phyloP scores from a whole-genome alignment of 129 eudicot genomes.

The Artemisia argyi region DNA sequence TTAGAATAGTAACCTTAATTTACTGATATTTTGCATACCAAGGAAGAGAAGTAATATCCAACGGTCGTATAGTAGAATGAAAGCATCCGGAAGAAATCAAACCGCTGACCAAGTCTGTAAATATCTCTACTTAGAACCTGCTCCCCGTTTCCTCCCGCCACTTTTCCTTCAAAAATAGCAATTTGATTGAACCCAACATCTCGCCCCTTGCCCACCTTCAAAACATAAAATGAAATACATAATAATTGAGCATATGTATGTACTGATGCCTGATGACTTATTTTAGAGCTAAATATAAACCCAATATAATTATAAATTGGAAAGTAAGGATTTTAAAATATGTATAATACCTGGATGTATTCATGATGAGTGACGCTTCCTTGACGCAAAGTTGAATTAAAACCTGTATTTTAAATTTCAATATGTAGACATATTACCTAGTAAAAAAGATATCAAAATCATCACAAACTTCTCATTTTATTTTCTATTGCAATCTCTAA shows the following conservation, averaged over 20 bases:
- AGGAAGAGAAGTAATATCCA: slow-evolving; percentile 86
- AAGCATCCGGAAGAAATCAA: slow-evolving; percentile 94
- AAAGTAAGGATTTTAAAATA: too few relatives aligned
- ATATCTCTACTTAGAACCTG: slow-evolving; percentile 96
- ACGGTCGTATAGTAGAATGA: slow-evolving; percentile 94
- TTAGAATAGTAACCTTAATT: neutral
- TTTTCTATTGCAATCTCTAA: too few relatives aligned
- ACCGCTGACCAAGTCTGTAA: slow-evolving; percentile 96
- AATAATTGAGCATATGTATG: too few relatives aligned
- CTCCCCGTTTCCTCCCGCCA: slow-evolving; percentile 99
- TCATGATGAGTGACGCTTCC: slow-evolving; percentile 99
- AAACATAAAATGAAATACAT: too few relatives aligned
- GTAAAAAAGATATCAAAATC: neutral
- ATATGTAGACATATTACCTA: too few relatives aligned
- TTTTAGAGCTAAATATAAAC: too few relatives aligned
- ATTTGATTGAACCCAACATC: slow-evolving; percentile 98
- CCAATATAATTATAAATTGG: too few relatives aligned
- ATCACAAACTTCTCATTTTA: too few relatives aligned
- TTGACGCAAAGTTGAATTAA: slow-evolving; percentile 92
- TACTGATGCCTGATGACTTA: too few relatives aligned
- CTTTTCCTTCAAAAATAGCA: slow-evolving; percentile 94
- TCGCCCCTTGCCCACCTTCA: slow-evolving; percentile 83
- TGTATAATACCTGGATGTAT: slow-evolving; percentile 56
- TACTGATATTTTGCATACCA: slow-evolving; percentile 45
- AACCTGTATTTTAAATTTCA: slow-evolving; percentile 82